Evolutionary conservation across 345 rosid genomes (phyloP), one percentile per base, ranked within the genome.

Genomic region (Pugionium cornutum): DNA sequence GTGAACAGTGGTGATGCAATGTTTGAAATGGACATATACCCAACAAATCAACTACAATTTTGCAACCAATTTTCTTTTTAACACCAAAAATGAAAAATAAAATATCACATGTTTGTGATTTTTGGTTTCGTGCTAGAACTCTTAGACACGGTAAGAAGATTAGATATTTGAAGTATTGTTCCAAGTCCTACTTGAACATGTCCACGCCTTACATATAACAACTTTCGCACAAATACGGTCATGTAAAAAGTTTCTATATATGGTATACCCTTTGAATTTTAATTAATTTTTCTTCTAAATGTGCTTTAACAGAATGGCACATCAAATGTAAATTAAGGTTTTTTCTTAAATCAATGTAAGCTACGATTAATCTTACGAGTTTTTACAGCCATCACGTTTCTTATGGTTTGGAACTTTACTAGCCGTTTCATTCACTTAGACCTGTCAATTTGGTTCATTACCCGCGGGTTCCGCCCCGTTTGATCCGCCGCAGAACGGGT

Each of bases 1-100:
- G 62, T 62, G 56, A 62, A 45, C 18, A 62, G 10, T 25, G 56
- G 7, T 70, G 75, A 70, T 70, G 75, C 75, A 70, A 70, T 45
- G 49, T 46, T 30, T 70, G 68, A 53, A 62, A 53, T 62, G 68
- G 75, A 62, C 68, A 32, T 45, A 53, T 70, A 18, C 62, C 62
- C 55, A 70, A 53, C 18, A 44, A 62, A 60, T 61, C 54, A 61
- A 61, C 36, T 44, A 53, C 34, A 62, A 37, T 62, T 62, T 53
- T 62, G 41, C 29, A 5, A 61, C 67, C 48, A 44, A 9, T 44
- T 69, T 53, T 46, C 55, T 18, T 45, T 45, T 7, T 27, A 40
- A 4, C 31, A 35, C 4, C 5, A 44, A 53, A 61, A 34, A 61
- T 11, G 62, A 61, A 40, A 61, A 39, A 39, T 58, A 27, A 5